phyloP scores from a whole-genome alignment of 1,139 yeast genomes.

The Nakaseomyces glabratus region DNA sequence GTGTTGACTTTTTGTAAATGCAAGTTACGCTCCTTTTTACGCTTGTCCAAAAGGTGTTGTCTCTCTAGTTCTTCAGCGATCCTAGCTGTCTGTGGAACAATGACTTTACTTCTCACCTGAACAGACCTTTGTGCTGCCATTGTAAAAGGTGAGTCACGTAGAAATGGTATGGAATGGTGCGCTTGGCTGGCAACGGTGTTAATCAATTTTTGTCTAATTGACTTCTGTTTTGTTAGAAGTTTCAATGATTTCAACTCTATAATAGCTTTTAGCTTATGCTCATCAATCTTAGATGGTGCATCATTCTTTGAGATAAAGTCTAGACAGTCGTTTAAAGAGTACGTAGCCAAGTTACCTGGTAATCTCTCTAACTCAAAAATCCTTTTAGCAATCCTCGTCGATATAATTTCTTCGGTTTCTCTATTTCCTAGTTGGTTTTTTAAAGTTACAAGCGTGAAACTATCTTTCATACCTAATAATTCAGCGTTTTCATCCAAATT shows the following conservation, averaged over 20 bases:
- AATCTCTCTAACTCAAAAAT: slow-evolving; percentile 64
- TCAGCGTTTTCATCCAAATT: slow-evolving; percentile 32
- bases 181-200: slow-evolving; percentile 58
- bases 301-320: slow-evolving; percentile 38
- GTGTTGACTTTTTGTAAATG: slow-evolving; percentile 33
- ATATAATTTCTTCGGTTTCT: slow-evolving; percentile 43
- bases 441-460: slow-evolving; percentile 26
- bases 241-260: slow-evolving; percentile 78
- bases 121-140: slow-evolving; percentile 54
- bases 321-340: slow-evolving; percentile 36
- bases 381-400: slow-evolving; percentile 56
- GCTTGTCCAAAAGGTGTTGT: slow-evolving; percentile 47
- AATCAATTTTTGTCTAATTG: slow-evolving; percentile 65
- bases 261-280: slow-evolving; percentile 54
- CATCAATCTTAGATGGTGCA: slow-evolving; percentile 35
- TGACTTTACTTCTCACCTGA: slow-evolving; percentile 63
- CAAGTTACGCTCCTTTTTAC: slow-evolving; percentile 33
- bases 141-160: slow-evolving; percentile 45
- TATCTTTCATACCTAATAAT: slow-evolving; percentile 30
- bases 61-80: slow-evolving; percentile 54
- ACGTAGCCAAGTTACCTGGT: slow-evolving; percentile 70
- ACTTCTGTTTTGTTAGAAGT: slow-evolving; percentile 75
- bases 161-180: slow-evolving; percentile 40
- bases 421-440: slow-evolving; percentile 29
- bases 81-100: slow-evolving; percentile 50